Percentiles rank a stretch among this genome's conserved stretches.
These are phyloP conservation scores for Cladosporium oxysporum DNA, from an alignment of 2,329 filamentous ascomycete species.

Conservation along the genomic window DNA sequence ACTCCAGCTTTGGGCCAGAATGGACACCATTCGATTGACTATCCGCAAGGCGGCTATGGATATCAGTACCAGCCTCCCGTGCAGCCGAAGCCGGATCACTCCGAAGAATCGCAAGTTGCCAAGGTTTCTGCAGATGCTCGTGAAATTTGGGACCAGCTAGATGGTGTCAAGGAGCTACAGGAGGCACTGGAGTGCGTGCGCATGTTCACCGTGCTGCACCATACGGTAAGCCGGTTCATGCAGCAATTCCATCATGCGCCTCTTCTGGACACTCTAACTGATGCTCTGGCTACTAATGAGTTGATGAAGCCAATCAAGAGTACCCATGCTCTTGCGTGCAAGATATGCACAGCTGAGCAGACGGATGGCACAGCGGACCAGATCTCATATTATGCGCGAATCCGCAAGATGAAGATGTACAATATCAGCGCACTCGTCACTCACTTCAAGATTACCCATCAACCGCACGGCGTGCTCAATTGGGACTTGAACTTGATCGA, in stretches of 20 bases:
- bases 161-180: slow-evolving; percentile 59
- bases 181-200: slow-evolving; percentile 57
- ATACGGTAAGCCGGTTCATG: slow-evolving; percentile 60
- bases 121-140: slow-evolving; percentile 56
- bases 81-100: slow-evolving; percentile 1
- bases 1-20: neutral
- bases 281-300: slow-evolving; percentile 45
- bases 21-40: slow-evolving; percentile 14
- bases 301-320: slow-evolving; percentile 47
- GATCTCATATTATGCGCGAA: slow-evolving; percentile 39
- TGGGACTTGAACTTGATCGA: slow-evolving; percentile 65
- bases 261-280: slow-evolving; percentile 57
- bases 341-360: slow-evolving; percentile 29
- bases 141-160: slow-evolving; percentile 64
- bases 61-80: slow-evolving; percentile 4
- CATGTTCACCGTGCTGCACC: slow-evolving; percentile 64
- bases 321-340: slow-evolving; percentile 48
- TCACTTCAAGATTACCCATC: slow-evolving; percentile 61
- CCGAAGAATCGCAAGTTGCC: slow-evolving; percentile 25
- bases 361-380: slow-evolving; percentile 32
- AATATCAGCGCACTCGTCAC: slow-evolving; percentile 58
- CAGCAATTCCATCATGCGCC: slow-evolving; percentile 59
- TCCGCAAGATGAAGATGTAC: slow-evolving; percentile 43
- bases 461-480: slow-evolving; percentile 43
- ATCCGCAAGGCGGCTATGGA: neutral